Percentiles rank a stretch among this genome's conserved stretches.
Conservation (phyloP, 768 basidiomycete genomes). For the Cyathus striatus region DNA sequence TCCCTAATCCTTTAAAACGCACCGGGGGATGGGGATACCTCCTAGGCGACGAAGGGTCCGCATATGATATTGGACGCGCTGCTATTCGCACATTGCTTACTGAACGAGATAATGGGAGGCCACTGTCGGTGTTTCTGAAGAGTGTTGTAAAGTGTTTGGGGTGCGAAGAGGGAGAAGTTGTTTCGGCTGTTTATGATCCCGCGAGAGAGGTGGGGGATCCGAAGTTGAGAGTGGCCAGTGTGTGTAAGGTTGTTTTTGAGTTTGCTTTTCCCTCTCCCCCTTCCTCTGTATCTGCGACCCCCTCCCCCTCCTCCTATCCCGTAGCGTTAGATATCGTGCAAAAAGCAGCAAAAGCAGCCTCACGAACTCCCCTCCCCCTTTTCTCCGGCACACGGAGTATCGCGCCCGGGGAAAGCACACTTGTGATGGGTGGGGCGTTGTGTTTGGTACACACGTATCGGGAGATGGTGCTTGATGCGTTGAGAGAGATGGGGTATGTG, state of each 20-base stretch:
- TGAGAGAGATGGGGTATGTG: too few relatives aligned
- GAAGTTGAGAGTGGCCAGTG: constrained; percentile 17
- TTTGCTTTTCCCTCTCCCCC: too few relatives aligned
- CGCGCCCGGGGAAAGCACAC: constrained; percentile 6
- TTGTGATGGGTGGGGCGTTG: constrained; percentile 18
- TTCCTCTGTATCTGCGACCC: too few relatives aligned
- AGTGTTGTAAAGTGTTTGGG: constrained; percentile 13
- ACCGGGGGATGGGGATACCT: constrained; percentile 21
- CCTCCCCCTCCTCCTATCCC: constrained; percentile 10
- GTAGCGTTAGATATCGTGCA: constrained; percentile 15
- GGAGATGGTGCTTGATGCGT: too few relatives aligned
- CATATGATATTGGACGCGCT: constrained; percentile 16
- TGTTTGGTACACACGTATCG: constrained; percentile 11
- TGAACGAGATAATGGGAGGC: constrained; percentile 10
- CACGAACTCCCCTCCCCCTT: constrained; percentile 9
- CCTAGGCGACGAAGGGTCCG: constrained; percentile 20
- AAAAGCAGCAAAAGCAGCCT: constrained; percentile 9
- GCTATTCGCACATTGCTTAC: constrained; percentile 14
- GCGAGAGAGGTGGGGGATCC: too few relatives aligned
- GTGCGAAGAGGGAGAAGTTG: constrained; percentile 13
- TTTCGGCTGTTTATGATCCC: constrained; percentile 17
- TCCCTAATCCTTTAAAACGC: constrained; percentile 11
- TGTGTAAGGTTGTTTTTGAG: constrained; percentile 13
- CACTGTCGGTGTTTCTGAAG: constrained; percentile 12
- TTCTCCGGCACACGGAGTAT: constrained; percentile 3